Base-by-base conservation (phyloP, 805 yeast species). In the Monosporozyma servazzii region DNA sequence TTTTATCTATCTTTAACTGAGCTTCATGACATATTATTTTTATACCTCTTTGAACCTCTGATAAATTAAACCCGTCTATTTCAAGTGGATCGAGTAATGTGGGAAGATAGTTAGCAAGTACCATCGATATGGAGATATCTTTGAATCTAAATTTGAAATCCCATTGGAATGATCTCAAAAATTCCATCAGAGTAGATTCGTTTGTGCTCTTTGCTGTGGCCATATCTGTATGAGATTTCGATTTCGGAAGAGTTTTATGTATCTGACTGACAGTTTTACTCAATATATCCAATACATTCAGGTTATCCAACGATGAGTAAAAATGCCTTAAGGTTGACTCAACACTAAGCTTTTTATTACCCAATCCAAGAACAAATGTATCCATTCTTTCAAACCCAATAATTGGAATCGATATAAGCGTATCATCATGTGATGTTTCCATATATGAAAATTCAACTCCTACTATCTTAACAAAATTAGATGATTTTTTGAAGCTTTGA, bases 371-470 rank as follows among this genome's bases (percentile, higher is more conserved):
- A 2, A 63, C 46, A 36, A 61, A 61, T 10, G 58, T 55, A 39
- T 64, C 70, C 33, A 57, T 50, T 54, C 67, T 62, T 49, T 60
- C 67, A 50, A 64, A 63, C 1, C 59, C 62, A 42, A 58, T 57
- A 10, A 66, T 59, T 3, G 68, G 68, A 7, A 58, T 49, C 3
- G 58, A 47, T 7, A 53, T 25, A 2, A 59, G 53, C 6, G 52
- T 27, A 3, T 48, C 56, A 3, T 43, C 42, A n/a, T 42, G 43
- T 6, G 44, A 44, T 15, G 46, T 36, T 45, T 54, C 57, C 31
- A 60, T 45, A 47, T 56, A 60, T 7, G 60, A 47, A n/a, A 60
- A 42, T 13, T 55, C 56, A 2, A 58, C 54, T 3, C 63, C 61
- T 6, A 55, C 60, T 17, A 63, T 50, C 44, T 62, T 62, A 2